Percentiles rank a stretch among this genome's conserved stretches.
These are phyloP conservation scores for Magnusiomyces clavatus DNA, from an alignment of 1,139 yeast genomes.

Conservation along the genomic window DNA sequence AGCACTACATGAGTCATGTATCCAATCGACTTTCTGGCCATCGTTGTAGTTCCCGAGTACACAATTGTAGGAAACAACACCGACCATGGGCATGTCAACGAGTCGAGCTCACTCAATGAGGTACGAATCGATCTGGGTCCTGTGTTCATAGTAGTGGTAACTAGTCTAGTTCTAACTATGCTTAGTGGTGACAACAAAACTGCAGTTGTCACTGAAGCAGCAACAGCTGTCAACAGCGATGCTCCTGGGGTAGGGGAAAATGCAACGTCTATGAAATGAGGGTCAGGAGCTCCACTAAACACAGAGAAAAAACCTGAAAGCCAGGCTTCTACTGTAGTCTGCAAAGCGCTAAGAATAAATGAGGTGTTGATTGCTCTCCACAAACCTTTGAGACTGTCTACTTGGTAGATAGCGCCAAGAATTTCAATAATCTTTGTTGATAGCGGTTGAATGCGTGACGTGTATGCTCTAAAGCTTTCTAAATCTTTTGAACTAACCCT, in stretches of 20 bases:
- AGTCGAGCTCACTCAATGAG: slow-evolving; percentile 35
- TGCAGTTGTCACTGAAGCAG: slow-evolving; percentile 69
- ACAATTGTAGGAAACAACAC: slow-evolving; percentile 49
- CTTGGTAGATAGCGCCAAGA: slow-evolving; percentile 56
- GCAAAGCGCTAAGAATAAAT: slow-evolving; percentile 66
- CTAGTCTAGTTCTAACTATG: slow-evolving; percentile 65
- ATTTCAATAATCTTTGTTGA: slow-evolving; percentile 67
- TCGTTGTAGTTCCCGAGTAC: slow-evolving; percentile 53
- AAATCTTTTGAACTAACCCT: neutral
- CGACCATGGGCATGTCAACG: slow-evolving; percentile 49
- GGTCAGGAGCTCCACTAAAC: slow-evolving; percentile 80
- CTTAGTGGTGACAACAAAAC: slow-evolving; percentile 77
- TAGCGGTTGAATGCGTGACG: slow-evolving; percentile 44
- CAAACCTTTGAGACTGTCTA: slow-evolving; percentile 78
- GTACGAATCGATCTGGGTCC: slow-evolving; percentile 34
- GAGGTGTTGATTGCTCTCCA: slow-evolving; percentile 86
- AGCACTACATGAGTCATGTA: slow-evolving; percentile 56
- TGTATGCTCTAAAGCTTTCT: slow-evolving; percentile 8
- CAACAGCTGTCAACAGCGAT: slow-evolving; percentile 58
- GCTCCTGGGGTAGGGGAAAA: slow-evolving; percentile 72
- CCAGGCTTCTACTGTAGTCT: slow-evolving; percentile 85
- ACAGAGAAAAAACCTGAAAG: slow-evolving; percentile 81
- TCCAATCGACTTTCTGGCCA: slow-evolving; percentile 66
- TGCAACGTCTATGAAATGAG: slow-evolving; percentile 73
- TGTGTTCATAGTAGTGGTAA: slow-evolving; percentile 47